Conservation (phyloP, 2,329 filamentous ascomycete species). For the Tolypocladium sp. region DNA sequence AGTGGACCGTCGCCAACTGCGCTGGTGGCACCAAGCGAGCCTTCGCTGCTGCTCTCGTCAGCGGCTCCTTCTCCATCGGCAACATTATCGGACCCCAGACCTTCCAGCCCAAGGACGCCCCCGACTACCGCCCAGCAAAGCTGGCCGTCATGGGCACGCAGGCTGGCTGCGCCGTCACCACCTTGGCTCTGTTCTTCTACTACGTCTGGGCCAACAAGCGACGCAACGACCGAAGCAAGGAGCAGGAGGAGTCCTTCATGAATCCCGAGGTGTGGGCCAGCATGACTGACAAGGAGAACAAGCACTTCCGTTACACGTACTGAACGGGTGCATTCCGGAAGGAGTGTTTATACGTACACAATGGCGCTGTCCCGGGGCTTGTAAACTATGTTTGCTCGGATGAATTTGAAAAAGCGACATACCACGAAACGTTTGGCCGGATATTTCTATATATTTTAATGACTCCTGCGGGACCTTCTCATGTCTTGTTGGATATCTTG, state of each 20-base stretch:
- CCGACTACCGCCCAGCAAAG: conserved; percentile 43
- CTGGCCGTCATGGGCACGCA: conserved; percentile 45
- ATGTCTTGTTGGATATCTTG: background rate
- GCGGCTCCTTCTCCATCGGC: conserved; percentile 40
- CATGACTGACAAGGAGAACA: conserved; percentile 49
- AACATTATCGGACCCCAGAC: conserved; percentile 50
- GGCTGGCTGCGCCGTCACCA: conserved; percentile 29
- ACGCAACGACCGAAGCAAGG: conserved; percentile 16
- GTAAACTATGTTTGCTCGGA: background rate
- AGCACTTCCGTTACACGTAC: conserved; percentile 43
- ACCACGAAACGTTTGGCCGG: background rate
- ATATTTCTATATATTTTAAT: background rate
- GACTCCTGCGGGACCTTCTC: background rate
- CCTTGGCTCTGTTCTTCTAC: conserved; percentile 36
- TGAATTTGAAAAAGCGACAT: background rate
- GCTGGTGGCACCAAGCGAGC: conserved; percentile 43
- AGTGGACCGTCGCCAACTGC: conserved; percentile 42
- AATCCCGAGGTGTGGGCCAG: conserved; percentile 34
- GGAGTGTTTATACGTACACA: background rate
- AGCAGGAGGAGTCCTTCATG: conserved; percentile 30
- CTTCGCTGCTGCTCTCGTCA: conserved; percentile 38
- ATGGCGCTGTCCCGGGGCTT: background rate
- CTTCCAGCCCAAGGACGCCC: conserved; percentile 42
- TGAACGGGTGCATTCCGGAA: conserved; percentile 8
- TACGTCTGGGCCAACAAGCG: conserved; percentile 40